Base-by-base conservation (phyloP, 2,329 filamentous ascomycete genomes). In the Trematosphaeria pertusa region DNA sequence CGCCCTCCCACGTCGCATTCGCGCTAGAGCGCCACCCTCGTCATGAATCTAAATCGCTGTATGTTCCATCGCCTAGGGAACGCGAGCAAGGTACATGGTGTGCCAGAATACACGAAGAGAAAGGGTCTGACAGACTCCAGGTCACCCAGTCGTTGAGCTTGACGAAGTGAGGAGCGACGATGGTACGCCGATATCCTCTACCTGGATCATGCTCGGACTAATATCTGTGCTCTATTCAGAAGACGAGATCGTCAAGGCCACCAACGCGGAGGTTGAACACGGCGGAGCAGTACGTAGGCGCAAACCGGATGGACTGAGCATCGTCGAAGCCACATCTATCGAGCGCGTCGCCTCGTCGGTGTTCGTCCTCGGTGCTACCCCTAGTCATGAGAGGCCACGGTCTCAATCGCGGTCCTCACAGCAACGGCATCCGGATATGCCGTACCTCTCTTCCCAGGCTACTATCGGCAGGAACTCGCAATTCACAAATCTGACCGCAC, bases 381-480 rank as follows among this genome's bases (percentile, higher is more conserved):
- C 50, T 1, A 46, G 38, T 28, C 31, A n/a, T 14, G n/a, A n/a
- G n/a, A 48, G 9, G 45, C 43, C 2, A 50, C 31, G 21, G 32
- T 44, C 9, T 35, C n/a, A 19, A 35, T 19, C n/a, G n/a, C n/a
- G 33, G 9, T 19, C 15, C 21, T 35, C 14, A 19, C 18, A 35
- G 8, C 14, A 12, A 8, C 36, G 3, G 19, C 43, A 37, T 26
- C 7, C 21, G 21, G 61, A 61, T 2, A 52, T 75, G 37, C 74
- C 76, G 0, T 61, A 69, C 18, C 62, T 80, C 1, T 79, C 75
- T 3, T 67, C 70, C 14, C 69, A 74, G 26, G 73, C 71, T 3
- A 77, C 75, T 0, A 51, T 80, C 4, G 76, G 77, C 0, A 66
- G 75, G 2, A 80, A 80, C 47, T 78, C 75, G 0, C 61, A 72